phyloP scores from a whole-genome alignment of 2,329 filamentous ascomycete species.

The Sporothrix brasiliensis region DNA sequence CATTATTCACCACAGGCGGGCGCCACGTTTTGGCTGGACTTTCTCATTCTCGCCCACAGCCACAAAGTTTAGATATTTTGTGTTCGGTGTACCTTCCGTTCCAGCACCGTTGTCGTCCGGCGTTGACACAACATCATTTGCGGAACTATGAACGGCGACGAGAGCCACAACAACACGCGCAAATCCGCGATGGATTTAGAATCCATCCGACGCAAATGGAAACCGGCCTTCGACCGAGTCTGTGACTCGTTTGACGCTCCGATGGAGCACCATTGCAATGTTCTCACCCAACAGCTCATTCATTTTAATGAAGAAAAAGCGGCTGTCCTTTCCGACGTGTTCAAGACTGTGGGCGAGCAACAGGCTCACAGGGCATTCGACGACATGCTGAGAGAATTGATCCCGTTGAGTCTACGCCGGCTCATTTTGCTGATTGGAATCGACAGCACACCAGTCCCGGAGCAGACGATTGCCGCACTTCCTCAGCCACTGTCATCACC shows the following conservation, averaged over 20 bases:
- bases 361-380: not conserved
- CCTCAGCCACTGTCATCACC: not conserved
- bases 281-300: conserved; percentile 12
- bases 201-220: not conserved
- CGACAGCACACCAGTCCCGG: conserved; percentile 2
- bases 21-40: too few species aligned
- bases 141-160: not conserved
- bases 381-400: not conserved
- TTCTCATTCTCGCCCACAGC: too few species aligned
- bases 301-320: conserved; percentile 26
- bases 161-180: not conserved
- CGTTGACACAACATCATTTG: not conserved
- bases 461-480: not conserved
- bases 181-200: not conserved
- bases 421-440: not conserved
- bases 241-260: conserved; percentile 4
- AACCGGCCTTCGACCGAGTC: not conserved
- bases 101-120: not conserved
- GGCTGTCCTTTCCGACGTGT: not conserved
- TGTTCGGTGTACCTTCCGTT: too few species aligned
- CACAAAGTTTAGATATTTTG: too few species aligned
- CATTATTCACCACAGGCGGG: too few species aligned
- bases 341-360: not conserved
- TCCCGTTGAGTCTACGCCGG: not conserved
- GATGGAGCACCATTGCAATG: conserved; percentile 15